Evolutionary conservation across 139 green algal genomes (phyloP), one percentile per base, ranked within the genome.

Genomic region (Chlamydomonas urium): DNA sequence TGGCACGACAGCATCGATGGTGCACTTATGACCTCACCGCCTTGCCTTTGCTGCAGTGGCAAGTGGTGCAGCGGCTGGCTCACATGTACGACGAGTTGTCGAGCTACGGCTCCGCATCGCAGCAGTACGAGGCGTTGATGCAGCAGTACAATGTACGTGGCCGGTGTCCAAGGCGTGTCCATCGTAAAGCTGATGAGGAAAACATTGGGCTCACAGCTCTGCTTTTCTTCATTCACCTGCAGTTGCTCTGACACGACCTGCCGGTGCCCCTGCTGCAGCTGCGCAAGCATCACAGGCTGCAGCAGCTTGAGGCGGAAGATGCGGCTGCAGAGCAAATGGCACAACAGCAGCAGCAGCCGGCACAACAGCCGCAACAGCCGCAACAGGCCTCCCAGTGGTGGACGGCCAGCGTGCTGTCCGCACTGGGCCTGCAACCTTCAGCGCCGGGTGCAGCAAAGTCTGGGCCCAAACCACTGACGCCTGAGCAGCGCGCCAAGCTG

Each of bases 401-500:
- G 42, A n/a, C n/a, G n/a, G 42, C 14, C 42, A 53, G 42, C 42
- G 14, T n/a, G 42, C 42, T 17, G 17, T 53, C 14, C 42, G 42
- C 17, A 10, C 14, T 17, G 14, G 42, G 10, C 42, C 14, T 17
- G 42, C 42, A 53, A 53, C 14, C 42, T n/a, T 10, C 42, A 53
- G 42, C n/a, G n/a, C n/a, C n/a, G n/a, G n/a, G n/a, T n/a, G n/a
- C n/a, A n/a, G n/a, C n/a, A n/a, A n/a, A n/a, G n/a, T n/a, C n/a
- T n/a, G n/a, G n/a, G n/a, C n/a, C n/a, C n/a, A n/a, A n/a, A n/a
- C n/a, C n/a, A 26, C 60, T 67, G 60, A 67, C 60, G n/a, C 60
- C 60, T 38, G 60, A 67, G 60, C 60, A 67, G 60, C 53, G 29
- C 17, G n/a, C 24, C 6, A 31, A 33, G 26, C 53, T 63, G 17